Evolutionary conservation across 441 rosid genomes (phyloP).

Genomic region (Brassica hybrid): DNA sequence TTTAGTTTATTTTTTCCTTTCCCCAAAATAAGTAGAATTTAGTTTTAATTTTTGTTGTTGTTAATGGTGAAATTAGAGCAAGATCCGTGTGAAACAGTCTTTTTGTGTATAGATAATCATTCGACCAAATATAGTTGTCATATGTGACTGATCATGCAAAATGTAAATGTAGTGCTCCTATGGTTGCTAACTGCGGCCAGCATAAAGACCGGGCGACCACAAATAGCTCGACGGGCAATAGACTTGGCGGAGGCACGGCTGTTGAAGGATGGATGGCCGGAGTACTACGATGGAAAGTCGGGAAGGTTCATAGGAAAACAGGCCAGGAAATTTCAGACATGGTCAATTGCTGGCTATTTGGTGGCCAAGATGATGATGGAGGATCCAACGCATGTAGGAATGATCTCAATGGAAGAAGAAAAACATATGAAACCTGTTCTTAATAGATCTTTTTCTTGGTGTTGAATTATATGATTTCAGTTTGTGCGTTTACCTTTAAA

Average conservation of each 20-base stretch:
- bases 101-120: neutral
- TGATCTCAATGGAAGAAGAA: slow-evolving; percentile 27
- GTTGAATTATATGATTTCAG: neutral
- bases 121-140: neutral
- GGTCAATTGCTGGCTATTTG: slow-evolving; percentile 26
- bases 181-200: slow-evolving; percentile 24
- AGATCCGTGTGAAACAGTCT: slow-evolving; percentile 5
- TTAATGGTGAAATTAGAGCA: neutral
- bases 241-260: slow-evolving; percentile 23
- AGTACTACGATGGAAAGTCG: slow-evolving; percentile 21
- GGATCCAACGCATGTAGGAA: slow-evolving; percentile 22
- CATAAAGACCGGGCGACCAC: slow-evolving; percentile 27
- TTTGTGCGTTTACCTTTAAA: slow-evolving; percentile 2
- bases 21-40: neutral
- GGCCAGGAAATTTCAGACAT: slow-evolving; percentile 22
- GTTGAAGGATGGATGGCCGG: slow-evolving; percentile 27
- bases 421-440: slow-evolving; percentile 18
- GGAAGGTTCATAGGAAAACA: slow-evolving; percentile 24
- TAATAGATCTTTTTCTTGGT: slow-evolving; percentile 17
- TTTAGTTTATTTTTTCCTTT: neutral
- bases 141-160: slow-evolving; percentile 1
- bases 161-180: slow-evolving; percentile 18
- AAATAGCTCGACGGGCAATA: slow-evolving; percentile 22
- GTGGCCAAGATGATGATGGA: slow-evolving; percentile 21
- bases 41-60: neutral